Base-by-base conservation (phyloP, 192 early-diverging fungal species). In the Oehlia diaphana region DNA sequence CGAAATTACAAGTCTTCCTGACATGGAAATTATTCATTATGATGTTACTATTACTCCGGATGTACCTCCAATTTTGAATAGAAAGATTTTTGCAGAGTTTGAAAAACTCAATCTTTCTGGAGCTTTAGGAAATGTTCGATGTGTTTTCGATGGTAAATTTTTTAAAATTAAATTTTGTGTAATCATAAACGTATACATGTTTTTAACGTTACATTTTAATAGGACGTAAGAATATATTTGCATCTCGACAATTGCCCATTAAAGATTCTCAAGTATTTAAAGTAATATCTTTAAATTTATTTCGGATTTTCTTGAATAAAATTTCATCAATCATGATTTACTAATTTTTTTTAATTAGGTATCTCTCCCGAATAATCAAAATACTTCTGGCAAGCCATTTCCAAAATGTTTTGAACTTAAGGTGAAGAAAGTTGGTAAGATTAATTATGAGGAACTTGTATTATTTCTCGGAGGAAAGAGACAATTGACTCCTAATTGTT, bases 21-120 rank as follows among this genome's bases (percentile, higher is more conserved):
- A 88, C 21, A 84, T 79, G 0, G 89, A 90, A 3, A 88, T 99
- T 31, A 87, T 92, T 82, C 97, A 98, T 77, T 99, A 97, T 84
- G 94, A 96, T 84, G 87, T 98, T 16, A 88, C 87, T 0, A 92
- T 98, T 39, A 83, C 82, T 3, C 94, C 95, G 9, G 91, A 95
- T 72, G 93, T 94, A 26, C 94, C 95, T 12, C 91, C 92, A 3
- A 88, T 90, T 5, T 91, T 96, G 53, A 92, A 93, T 80, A 78
- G 93, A 9, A 83, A 89, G 10, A 82, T 96, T 65, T 95, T 90
- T 83, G 86, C 91, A 74, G 73, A 89, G 26, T 91, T 93, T 84
- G 89, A 93, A 70, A 81, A 81, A 4, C 49, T 84, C 21, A 78
- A 89, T 77, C 82, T 86, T 12, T 80, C 84, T 37, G 86, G 87